Evolutionary conservation across 2,329 filamentous ascomycete species (phyloP).

Genomic region (Pseudopithomyces maydicus): DNA sequence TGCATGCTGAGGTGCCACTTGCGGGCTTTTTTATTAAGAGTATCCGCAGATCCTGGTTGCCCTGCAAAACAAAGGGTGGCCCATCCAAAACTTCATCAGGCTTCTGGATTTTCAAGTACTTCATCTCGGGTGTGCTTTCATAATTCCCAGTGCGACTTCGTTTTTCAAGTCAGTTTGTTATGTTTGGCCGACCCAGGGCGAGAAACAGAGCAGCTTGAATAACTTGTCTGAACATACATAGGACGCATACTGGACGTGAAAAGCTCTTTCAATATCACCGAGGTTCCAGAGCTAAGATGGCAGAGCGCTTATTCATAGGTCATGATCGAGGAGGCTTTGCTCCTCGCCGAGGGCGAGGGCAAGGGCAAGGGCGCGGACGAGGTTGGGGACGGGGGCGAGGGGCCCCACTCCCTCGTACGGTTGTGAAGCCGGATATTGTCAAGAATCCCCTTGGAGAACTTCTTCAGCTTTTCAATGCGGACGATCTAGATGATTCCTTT

Average conservation of each 20-base stretch:
- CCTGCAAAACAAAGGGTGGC: background rate
- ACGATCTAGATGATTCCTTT: conserved; percentile 12
- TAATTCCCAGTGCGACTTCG: no score
- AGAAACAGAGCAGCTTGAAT: no score
- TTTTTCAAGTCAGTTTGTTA: no score
- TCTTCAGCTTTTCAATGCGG: conserved; percentile 21
- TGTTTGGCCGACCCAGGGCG: no score
- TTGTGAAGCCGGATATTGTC: conserved; percentile 26
- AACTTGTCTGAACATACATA: no score
- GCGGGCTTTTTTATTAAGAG: background rate
- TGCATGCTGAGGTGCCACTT: conserved; percentile 23
- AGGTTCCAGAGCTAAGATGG: conserved; percentile 4
- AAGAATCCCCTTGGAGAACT: conserved; percentile 38
- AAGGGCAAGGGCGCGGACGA: conserved; percentile 12
- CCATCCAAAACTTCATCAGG: no score
- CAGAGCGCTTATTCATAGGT: conserved; percentile 8
- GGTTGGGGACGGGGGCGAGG: no score
- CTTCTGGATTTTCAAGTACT: no score
- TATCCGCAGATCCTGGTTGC: background rate
- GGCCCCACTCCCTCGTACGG: conserved; percentile 14
- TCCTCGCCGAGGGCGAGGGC: conserved; percentile 26
- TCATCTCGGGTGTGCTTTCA: no score
- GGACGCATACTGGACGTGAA: background rate
- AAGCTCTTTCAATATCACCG: background rate
- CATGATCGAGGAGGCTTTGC: conserved; percentile 27